Percentiles rank a stretch among this genome's conserved stretches.
These are phyloP conservation scores for Physcomitrium patens DNA, from an alignment of 225 moss, liverwort and hornwort species.

Conservation along the genomic window DNA sequence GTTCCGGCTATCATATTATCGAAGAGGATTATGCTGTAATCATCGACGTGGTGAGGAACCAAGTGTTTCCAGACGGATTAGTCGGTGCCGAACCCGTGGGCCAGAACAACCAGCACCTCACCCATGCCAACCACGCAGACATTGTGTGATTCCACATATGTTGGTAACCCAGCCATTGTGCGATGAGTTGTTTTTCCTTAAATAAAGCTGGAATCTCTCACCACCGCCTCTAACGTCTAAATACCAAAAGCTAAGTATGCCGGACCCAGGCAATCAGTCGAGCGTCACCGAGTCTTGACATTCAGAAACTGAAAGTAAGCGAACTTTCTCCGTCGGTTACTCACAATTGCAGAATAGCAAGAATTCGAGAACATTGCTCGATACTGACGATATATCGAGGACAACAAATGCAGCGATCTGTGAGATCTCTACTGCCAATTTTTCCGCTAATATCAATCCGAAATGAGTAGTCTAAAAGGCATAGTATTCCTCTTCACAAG, in stretches of 20 bases:
- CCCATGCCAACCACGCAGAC: constrained; percentile 74
- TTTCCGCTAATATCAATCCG: neutral
- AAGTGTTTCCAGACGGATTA: constrained; percentile 92
- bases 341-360: too few species aligned
- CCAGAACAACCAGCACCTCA: constrained; percentile 68
- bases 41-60: constrained; percentile 67
- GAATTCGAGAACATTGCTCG: too few species aligned
- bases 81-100: constrained; percentile 89
- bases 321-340: neutral
- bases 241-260: neutral
- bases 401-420: neutral
- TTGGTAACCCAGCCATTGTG: constrained; percentile 40
- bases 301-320: neutral
- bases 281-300: neutral
- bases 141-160: constrained; percentile 84
- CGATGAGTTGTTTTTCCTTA: too few species aligned
- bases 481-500: neutral
- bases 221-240: neutral
- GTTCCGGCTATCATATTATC: constrained; percentile 94
- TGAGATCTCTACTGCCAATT: neutral
- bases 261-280: neutral
- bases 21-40: constrained; percentile 74
- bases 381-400: too few species aligned
- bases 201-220: neutral
- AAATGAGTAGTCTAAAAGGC: neutral